A percentile compares a stretch with the other conserved stretches of the same genome.
Evolutionary conservation across 345 rosid species (phyloP).

Genomic region (Cardamine chenopodiifolia): DNA sequence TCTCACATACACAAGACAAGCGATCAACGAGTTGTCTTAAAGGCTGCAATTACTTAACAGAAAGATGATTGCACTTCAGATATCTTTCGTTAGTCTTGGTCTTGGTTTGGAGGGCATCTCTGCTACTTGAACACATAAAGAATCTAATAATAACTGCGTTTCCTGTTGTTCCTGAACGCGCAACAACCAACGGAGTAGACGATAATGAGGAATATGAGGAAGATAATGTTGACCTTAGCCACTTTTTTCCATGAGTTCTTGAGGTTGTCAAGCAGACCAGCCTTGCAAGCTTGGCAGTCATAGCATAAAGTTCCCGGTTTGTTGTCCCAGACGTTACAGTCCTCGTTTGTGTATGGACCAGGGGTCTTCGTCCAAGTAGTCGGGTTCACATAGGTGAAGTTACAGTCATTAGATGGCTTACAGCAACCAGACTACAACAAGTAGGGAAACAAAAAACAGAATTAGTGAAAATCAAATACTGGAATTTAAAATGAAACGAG

Average conservation of each 20-base stretch:
- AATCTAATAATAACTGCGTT: conserved; percentile 44
- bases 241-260: conserved; percentile 93
- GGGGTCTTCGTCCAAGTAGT: conserved; percentile 56
- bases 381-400: conserved; percentile 60
- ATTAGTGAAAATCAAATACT: neutral
- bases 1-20: conserved; percentile 29
- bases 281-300: conserved; percentile 88
- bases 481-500: neutral
- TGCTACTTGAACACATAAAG: neutral
- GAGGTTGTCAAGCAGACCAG: conserved; percentile 83
- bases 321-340: conserved; percentile 69
- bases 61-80: conserved; percentile 9
- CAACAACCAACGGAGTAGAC: conserved; percentile 96
- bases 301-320: conserved; percentile 56
- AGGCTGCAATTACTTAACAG: conserved; percentile 17
- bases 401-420: conserved; percentile 84
- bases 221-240: conserved; percentile 73
- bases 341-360: conserved; percentile 49
- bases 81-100: neutral
- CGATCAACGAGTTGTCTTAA: conserved; percentile 2
- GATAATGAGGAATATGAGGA: conserved; percentile 78
- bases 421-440: conserved; percentile 93
- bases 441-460: neutral
- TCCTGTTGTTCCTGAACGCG: conserved; percentile 91
- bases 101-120: conserved; percentile 1